A percentile compares a stretch with the other conserved stretches of the same genome.
Evolutionary conservation across 805 yeast genomes (phyloP).

Genomic region (Saccharomycopsis sp.): DNA sequence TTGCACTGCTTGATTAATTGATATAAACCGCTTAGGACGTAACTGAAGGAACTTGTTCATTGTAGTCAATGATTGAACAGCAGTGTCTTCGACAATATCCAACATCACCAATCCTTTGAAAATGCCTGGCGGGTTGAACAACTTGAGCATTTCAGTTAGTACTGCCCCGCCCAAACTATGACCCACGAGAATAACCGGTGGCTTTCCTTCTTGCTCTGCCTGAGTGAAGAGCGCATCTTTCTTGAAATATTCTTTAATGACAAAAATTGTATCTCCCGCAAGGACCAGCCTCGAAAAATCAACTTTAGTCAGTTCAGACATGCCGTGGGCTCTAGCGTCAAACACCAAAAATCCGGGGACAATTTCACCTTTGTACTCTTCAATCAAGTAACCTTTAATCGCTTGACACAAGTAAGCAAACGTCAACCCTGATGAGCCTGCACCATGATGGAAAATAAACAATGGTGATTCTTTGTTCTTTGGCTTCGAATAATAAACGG

Average conservation of each 20-base stretch:
- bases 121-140: conserved; percentile 21
- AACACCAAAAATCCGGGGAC: conserved; percentile 61
- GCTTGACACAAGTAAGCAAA: conserved; percentile 49
- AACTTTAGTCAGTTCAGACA: conserved; percentile 31
- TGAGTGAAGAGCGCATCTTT: conserved; percentile 14
- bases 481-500: conserved; percentile 57
- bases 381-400: conserved; percentile 26
- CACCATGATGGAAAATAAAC: conserved; percentile 86
- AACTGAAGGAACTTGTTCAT: conserved; percentile 61
- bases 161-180: conserved; percentile 94
- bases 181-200: conserved; percentile 59
- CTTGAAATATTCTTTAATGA: conserved; percentile 37
- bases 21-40: conserved; percentile 57
- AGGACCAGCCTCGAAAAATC: conserved; percentile 45
- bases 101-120: conserved; percentile 68
- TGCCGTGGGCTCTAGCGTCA: conserved; percentile 87
- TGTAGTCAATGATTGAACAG: conserved; percentile 55
- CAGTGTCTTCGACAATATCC: conserved; percentile 94
- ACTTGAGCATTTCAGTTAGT: conserved; percentile 44
- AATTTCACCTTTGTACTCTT: conserved; percentile 23
- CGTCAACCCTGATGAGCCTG: conserved; percentile 82
- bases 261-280: conserved; percentile 47
- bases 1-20: conserved; percentile 54
- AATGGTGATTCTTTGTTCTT: conserved; percentile 38
- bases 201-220: conserved; percentile 15